These are phyloP conservation scores for Fabrea salina DNA, from an alignment of 169 alveolate species.

Conservation along the genomic window DNA sequence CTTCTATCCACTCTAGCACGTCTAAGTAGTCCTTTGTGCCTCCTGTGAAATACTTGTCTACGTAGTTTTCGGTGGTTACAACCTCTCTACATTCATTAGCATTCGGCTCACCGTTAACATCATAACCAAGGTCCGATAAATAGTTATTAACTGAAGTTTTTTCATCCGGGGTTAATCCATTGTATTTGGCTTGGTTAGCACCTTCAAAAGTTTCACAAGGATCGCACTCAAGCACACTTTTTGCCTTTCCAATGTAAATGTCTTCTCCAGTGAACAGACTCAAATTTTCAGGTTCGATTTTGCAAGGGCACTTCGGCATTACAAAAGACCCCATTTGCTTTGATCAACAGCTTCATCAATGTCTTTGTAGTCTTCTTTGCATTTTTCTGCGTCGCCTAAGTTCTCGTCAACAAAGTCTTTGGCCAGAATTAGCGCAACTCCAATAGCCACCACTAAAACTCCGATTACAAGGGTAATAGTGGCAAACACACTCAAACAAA, in stretches of 20 bases:
- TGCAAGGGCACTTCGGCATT: slow-evolving; percentile 6
- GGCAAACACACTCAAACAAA: neutral
- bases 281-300: neutral
- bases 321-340: neutral
- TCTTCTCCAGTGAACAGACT: neutral
- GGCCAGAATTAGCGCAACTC: neutral
- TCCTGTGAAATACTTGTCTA: neutral
- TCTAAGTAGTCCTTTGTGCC: neutral
- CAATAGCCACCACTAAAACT: neutral
- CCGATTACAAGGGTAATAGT: neutral
- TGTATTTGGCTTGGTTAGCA: neutral
- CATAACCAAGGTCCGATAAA: too few species aligned
- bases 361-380: neutral
- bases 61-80: neutral
- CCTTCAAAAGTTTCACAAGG: neutral
- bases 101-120: neutral
- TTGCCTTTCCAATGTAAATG: neutral
- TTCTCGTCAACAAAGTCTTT: neutral
- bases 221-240: neutral
- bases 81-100: neutral
- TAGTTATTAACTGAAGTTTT: neutral
- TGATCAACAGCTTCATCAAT: neutral
- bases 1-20: slow-evolving; percentile 1
- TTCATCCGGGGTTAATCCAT: neutral
- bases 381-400: neutral